Conservation (phyloP, 2,329 filamentous ascomycete genomes). For the Blumeria hordei region DNA sequence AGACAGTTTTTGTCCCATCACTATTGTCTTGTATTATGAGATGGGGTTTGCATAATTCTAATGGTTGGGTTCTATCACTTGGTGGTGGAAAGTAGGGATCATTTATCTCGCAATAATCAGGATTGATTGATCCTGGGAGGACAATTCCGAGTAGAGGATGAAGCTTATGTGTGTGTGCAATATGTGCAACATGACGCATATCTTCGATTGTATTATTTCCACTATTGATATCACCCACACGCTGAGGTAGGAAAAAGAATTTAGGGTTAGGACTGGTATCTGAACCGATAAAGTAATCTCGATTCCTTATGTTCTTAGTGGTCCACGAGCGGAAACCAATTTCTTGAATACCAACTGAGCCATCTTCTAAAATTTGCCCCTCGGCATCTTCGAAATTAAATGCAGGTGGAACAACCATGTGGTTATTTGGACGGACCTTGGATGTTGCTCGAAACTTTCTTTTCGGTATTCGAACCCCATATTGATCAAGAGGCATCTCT, state of each 20-base stretch:
- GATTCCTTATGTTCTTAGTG: conserved; percentile 2
- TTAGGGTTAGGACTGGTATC: conserved; percentile 10
- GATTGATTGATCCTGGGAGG: conserved; percentile 8
- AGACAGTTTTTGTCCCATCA: not conserved
- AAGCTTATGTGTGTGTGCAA: conserved; percentile 7
- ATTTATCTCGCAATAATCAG: conserved; percentile 4
- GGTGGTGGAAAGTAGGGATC: conserved; percentile 4
- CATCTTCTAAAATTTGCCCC: conserved; percentile 1
- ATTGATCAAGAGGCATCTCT: conserved; percentile 10
- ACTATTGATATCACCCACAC: conserved; percentile 10
- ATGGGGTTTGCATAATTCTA: not conserved
- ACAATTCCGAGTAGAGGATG: conserved; percentile 11
- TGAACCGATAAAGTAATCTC: conserved; percentile 7
- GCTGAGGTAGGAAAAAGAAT: conserved; percentile 12
- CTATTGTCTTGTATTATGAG: conserved; percentile 1
- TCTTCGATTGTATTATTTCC: conserved; percentile 11
- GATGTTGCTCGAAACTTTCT: conserved; percentile 4
- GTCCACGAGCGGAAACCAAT: conserved; percentile 2
- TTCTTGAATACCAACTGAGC: conserved; percentile 1
- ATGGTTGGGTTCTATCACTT: conserved; percentile 4
- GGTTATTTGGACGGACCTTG: conserved; percentile 1
- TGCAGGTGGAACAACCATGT: not conserved
- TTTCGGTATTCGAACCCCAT: conserved; percentile 10
- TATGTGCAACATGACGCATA: conserved; percentile 7
- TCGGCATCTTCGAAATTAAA: conserved; percentile 2